phyloP scores from a whole-genome alignment of 1,284 basidiomycete species.

The Papiliotrema fonsecae region DNA sequence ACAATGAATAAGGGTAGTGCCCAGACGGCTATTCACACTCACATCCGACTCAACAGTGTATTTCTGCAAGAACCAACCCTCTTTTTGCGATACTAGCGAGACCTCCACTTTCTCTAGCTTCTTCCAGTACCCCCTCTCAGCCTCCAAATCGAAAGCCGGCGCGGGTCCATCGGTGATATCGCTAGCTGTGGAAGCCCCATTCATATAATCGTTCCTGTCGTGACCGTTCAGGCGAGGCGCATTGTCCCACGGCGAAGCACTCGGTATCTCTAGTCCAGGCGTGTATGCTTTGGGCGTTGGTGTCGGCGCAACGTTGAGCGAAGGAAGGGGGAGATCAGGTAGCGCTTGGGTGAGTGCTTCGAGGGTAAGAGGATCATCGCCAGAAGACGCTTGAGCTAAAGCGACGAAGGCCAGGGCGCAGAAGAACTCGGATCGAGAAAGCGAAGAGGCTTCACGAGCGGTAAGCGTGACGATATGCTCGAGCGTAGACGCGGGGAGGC shows the following conservation, averaged over 20 bases:
- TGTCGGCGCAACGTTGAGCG: constrained; percentile 41
- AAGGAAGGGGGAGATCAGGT: constrained; percentile 66
- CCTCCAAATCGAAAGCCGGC: constrained; percentile 19
- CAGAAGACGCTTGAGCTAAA: constrained; percentile 55
- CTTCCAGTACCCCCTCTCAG: constrained; percentile 68
- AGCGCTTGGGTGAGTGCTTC: constrained; percentile 71
- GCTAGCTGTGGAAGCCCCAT: neutral
- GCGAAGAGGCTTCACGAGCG: constrained; percentile 41
- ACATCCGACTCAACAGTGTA: constrained; percentile 78
- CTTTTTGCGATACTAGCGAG: constrained; percentile 65
- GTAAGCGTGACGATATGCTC: constrained; percentile 52
- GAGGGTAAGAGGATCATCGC: constrained; percentile 52
- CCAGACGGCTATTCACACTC: constrained; percentile 47
- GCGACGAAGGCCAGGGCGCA: constrained; percentile 79
- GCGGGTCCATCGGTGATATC: neutral
- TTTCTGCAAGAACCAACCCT: constrained; percentile 76
- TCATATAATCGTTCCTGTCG: neutral
- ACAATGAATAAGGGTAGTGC: neutral
- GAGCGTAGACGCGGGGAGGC: constrained; percentile 69
- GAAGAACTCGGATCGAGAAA: constrained; percentile 81
- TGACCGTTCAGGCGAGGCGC: constrained; percentile 8
- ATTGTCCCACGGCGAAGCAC: constrained; percentile 38
- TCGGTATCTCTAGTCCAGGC: constrained; percentile 4
- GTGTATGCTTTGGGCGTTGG: constrained; percentile 8
- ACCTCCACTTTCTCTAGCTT: constrained; percentile 67